Evolutionary conservation across 192 early-diverging fungal species (phyloP), one percentile per base, ranked within the genome.

Genomic region (Coemansia sp.): DNA sequence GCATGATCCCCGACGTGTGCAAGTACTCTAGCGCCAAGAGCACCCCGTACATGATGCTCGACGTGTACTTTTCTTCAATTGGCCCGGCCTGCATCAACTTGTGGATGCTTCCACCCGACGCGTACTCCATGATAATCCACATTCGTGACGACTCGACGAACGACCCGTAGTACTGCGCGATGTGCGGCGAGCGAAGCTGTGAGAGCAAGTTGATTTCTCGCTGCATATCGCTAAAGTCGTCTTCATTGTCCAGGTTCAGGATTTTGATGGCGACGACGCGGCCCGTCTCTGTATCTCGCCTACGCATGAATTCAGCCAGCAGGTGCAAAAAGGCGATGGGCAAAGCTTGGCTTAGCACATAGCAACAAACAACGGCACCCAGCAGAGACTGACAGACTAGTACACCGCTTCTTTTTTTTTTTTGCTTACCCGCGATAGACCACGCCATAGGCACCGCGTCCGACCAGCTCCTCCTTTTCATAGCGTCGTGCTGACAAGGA

Each of bases 91-190:
- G 89, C 78, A 96, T 84, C 82, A 90, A 65, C 46, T 74, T 73
- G 66, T 72, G 76, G 38, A 99, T 86, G 64, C 94, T 97, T 53
- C 98, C 98, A 29, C 95, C 98, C 6, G 87, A 94, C 6, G 94
- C 95, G 85, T 93, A 97, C 67, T 98, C 98, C 94, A 99, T 98
- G 62, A 98, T 89, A 65, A 99, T 93, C 96, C 98, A 99, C 42
- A 99, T 85, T 63, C 95, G 96, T 22, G 94, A 95, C 19, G 91
- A 94, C 66, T 93, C 88, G 38, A 98, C 74, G 51, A 93, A 90
- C 42, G 91, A 92, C 36, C 94, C 96, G 83, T 96, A 92, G 74
- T 98, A 98, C 49, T 90, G 88, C 1, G 96, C 98, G 64, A 98
- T 97, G 75, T 95, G 90, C 36, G 91, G 86, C 27, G 95, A 96